Evolutionary conservation across 495 filamentous ascomycete genomes (phyloP).

Genomic region (Podospora fimiseda): DNA sequence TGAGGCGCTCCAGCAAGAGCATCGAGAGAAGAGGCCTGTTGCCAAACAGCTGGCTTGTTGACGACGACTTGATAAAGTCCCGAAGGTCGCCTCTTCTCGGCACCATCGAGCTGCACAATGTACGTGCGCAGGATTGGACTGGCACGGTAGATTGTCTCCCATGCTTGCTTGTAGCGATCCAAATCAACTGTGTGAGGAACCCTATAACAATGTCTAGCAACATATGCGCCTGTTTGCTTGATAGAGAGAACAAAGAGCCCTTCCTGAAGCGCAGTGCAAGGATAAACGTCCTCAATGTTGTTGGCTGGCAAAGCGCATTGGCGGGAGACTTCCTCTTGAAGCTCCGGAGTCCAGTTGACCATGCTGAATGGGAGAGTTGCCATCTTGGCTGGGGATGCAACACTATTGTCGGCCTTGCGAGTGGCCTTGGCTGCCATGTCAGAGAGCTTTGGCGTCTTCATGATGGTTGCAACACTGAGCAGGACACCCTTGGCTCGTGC

Average conservation of each 20-base stretch:
- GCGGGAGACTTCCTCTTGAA: not conserved
- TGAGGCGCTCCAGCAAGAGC: conserved; percentile 14
- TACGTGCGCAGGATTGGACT: conserved; percentile 54
- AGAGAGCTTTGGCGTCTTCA: conserved; percentile 32
- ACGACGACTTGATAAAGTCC: conserved; percentile 56
- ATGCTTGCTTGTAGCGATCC: conserved; percentile 42
- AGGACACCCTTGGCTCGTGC: conserved; percentile 29
- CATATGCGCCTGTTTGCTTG: conserved; percentile 51
- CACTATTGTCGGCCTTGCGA: not conserved
- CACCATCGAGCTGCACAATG: conserved; percentile 44
- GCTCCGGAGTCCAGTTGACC: conserved; percentile 20
- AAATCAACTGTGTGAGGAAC: conserved; percentile 29
- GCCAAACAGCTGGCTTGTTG: conserved; percentile 44
- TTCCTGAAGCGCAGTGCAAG: conserved; percentile 66
- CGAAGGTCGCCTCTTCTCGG: conserved; percentile 18
- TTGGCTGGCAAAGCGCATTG: conserved; percentile 7
- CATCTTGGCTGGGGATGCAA: not conserved
- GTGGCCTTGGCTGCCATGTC: conserved; percentile 29
- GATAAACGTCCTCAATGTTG: conserved; percentile 56
- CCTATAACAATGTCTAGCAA: conserved; percentile 38
- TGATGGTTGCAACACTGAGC: conserved; percentile 42
- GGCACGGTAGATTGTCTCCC: conserved; percentile 38
- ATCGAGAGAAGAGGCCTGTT: conserved; percentile 36
- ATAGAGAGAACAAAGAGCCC: conserved; percentile 58
- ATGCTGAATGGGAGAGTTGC: not conserved